These are phyloP conservation scores for Agaricales sp. DNA, from an alignment of 1,284 basidiomycete genomes.

Conservation along the genomic window DNA sequence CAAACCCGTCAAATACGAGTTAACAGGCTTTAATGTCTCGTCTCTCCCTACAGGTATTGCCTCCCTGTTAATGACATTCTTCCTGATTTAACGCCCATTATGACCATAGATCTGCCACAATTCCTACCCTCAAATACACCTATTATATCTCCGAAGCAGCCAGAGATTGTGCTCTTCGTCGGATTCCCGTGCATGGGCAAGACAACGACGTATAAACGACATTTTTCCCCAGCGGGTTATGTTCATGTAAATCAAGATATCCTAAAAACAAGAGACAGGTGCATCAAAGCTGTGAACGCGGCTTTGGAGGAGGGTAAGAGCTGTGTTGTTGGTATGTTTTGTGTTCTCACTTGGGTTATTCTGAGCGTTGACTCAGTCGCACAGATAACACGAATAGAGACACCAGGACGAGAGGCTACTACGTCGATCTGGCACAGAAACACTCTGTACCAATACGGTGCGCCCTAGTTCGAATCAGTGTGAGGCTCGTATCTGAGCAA, in stretches of 20 bases:
- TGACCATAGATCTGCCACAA: constrained; percentile 51
- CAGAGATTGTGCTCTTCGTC: constrained; percentile 75
- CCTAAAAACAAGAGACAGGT: constrained; percentile 64
- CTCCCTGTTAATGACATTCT: constrained; percentile 4
- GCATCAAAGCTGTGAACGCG: constrained; percentile 54
- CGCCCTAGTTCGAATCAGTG: not conserved
- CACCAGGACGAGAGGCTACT: constrained; percentile 53
- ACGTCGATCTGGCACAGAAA: constrained; percentile 55
- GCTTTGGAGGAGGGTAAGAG: constrained; percentile 46
- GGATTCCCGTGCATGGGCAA: constrained; percentile 87
- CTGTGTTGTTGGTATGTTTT: constrained; percentile 64
- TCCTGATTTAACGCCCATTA: constrained; percentile 1
- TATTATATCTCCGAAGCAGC: constrained; percentile 14
- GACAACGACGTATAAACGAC: constrained; percentile 62
- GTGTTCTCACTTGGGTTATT: not conserved
- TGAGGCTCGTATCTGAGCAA: not conserved
- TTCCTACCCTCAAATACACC: constrained; percentile 33
- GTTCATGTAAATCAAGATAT: constrained; percentile 83
- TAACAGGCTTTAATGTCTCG: constrained; percentile 52
- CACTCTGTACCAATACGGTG: constrained; percentile 48
- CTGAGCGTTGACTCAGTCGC: not conserved
- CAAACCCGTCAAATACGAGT: constrained; percentile 32
- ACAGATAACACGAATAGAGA: constrained; percentile 86
- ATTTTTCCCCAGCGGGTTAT: constrained; percentile 68
- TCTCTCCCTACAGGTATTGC: constrained; percentile 32